A percentile compares a stretch with the other conserved stretches of the same genome.
These are phyloP conservation scores for Microbotryum violaceum DNA, from an alignment of 1,284 basidiomycete genomes.

Conservation along the genomic window DNA sequence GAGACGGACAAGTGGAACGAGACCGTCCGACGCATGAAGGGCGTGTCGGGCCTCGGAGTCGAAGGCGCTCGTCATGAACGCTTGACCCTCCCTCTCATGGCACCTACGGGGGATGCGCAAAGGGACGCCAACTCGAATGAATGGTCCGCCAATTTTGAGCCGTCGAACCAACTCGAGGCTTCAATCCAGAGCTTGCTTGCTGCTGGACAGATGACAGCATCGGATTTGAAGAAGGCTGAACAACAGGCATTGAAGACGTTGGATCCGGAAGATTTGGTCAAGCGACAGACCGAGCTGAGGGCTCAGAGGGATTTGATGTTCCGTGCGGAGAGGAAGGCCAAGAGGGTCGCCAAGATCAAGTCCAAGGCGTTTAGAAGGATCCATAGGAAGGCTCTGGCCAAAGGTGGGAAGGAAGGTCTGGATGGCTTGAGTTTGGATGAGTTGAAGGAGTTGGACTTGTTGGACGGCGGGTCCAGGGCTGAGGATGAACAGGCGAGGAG, in stretches of 20 bases:
- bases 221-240: conserved; percentile 29
- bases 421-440: conserved; percentile 46
- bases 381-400: conserved; percentile 55
- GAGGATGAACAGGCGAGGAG: conserved; percentile 56
- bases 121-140: conserved; percentile 47
- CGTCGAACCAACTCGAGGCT: conserved; percentile 32
- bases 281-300: conserved; percentile 70
- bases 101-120: conserved; percentile 22
- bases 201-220: conserved; percentile 37
- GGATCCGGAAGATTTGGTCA: conserved; percentile 62
- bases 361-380: conserved; percentile 85
- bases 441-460: conserved; percentile 43
- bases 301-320: conserved; percentile 90
- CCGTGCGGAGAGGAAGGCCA: conserved; percentile 83
- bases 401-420: conserved; percentile 47
- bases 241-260: conserved; percentile 26
- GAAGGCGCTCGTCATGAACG: conserved; percentile 33
- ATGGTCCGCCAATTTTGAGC: conserved; percentile 56
- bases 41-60: conserved; percentile 26
- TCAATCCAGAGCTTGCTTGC: conserved; percentile 39
- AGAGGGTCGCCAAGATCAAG: conserved; percentile 90
- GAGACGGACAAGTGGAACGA: conserved; percentile 91
- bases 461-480: conserved; percentile 50
- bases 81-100: conserved; percentile 28
- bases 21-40: conserved; percentile 78